phyloP scores from a whole-genome alignment of 768 basidiomycete species.

The Kwoniella europaea region DNA sequence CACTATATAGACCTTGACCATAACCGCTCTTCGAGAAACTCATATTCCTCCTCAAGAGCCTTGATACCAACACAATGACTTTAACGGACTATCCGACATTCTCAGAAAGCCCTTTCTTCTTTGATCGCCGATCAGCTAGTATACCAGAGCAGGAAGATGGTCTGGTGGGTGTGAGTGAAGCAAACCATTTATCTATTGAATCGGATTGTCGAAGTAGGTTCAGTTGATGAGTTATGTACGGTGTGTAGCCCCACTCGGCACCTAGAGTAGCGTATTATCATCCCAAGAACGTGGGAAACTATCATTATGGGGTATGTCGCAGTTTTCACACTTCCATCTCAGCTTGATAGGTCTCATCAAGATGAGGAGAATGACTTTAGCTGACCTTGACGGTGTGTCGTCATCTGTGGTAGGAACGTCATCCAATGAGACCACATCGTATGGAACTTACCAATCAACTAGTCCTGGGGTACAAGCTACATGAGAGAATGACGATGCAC shows the following conservation, averaged over 20 bases:
- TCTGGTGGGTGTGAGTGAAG: slow-evolving; percentile 51
- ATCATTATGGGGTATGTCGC: slow-evolving; percentile 87
- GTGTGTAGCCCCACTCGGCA: slow-evolving; percentile 71
- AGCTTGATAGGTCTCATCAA: too few relatives aligned
- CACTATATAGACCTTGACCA: too few relatives aligned
- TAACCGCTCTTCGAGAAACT: too few relatives aligned
- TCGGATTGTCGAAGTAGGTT: background rate
- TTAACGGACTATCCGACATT: slow-evolving; percentile 49
- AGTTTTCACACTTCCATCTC: too few relatives aligned
- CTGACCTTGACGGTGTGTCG: background rate
- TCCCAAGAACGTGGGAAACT: slow-evolving; percentile 88
- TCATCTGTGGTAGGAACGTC: slow-evolving; percentile 73
- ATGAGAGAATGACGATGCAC: slow-evolving; percentile 94
- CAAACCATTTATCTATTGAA: background rate
- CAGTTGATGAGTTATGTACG: background rate
- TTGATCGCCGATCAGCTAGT: slow-evolving; percentile 42
- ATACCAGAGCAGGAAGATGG: slow-evolving; percentile 49
- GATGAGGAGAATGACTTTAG: background rate
- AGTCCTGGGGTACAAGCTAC: slow-evolving; percentile 92
- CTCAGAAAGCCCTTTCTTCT: slow-evolving; percentile 58
- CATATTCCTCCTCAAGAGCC: background rate
- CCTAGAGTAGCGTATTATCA: slow-evolving; percentile 96
- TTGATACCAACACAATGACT: slow-evolving; percentile 25
- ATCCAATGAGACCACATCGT: slow-evolving; percentile 98
- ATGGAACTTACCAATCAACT: slow-evolving; percentile 94